Evolutionary conservation across 2,329 filamentous ascomycete species (phyloP), one percentile per base, ranked within the genome.

Genomic region (Graphilbum fragrans): DNA sequence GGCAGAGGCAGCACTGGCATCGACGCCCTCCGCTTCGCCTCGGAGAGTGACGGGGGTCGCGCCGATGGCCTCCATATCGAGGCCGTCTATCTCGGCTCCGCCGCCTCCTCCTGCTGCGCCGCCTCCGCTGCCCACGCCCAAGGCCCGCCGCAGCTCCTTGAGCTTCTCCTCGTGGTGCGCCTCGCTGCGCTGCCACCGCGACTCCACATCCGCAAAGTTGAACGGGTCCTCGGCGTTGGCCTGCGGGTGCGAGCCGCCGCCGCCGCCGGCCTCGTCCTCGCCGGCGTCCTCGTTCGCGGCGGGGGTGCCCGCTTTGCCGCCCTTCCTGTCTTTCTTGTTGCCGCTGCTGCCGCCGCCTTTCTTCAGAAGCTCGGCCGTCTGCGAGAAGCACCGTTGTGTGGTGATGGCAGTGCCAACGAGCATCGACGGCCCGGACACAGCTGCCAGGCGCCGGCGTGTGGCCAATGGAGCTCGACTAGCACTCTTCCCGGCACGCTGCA

Each of bases 31-130:
- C 5, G 3, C 32, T 9, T 29, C 38, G 21, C n/a, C 39, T 35
- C 41, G 39, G 25, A 44, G 48, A 18, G 38, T 39, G 21, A 44
- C 49, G 18, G 38, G 43, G 19, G 41, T 41, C 23, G 22, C 37
- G 27, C 48, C 50, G 19, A 52, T 47, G 17, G 45, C 45, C 5
- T 51, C 50, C 7, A 48, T 39, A 33, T 49, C 49, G 11, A 50
- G 46, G 23, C 37, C 44, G 33, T 14, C 29, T 5, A 31, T 8
- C 8, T 31, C 29, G 29, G 11, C 29, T 3, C n/a, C 32, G 32
- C 32, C 32, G 32, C 32, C 32, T 8, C 40, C 45, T 7, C 23
- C 41, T 32, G 35, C 43, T 22, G 35, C 42, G 39, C 39, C 39
- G 9, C 35, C 44, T 19, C 27, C 40, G n/a, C 18, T 31, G 19